phyloP scores from a whole-genome alignment of 2,329 filamentous ascomycete genomes.

The Colletotrichum lindemuthianum region DNA sequence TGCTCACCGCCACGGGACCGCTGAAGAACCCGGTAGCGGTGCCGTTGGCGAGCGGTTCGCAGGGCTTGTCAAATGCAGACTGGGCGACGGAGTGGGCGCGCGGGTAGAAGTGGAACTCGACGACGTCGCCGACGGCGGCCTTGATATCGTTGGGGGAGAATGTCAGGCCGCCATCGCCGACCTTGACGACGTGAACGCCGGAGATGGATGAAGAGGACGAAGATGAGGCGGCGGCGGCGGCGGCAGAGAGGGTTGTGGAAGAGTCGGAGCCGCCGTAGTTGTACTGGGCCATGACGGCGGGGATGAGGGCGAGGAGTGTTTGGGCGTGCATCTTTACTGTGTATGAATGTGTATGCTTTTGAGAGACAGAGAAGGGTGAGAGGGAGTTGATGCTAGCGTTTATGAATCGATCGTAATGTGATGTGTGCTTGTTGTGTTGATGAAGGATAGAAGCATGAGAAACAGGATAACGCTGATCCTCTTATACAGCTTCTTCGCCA shows the following conservation, averaged over 20 bases:
- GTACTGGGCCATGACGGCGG: conserved; percentile 30
- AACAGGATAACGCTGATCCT: neutral
- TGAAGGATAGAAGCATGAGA: neutral
- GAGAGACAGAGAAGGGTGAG: neutral
- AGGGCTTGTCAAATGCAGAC: conserved; percentile 69
- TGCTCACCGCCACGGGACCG: conserved; percentile 50
- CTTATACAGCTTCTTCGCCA: conserved; percentile 13
- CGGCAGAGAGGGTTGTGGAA: conserved; percentile 12
- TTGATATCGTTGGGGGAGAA: conserved; percentile 63
- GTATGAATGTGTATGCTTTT: neutral
- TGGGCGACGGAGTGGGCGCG: conserved; percentile 71
- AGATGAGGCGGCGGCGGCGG: conserved; percentile 9
- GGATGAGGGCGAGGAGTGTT: conserved; percentile 25
- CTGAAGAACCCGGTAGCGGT: conserved; percentile 58
- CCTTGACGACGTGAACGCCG: conserved; percentile 39
- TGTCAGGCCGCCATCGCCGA: conserved; percentile 47
- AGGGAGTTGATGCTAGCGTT: neutral
- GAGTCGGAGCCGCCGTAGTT: conserved; percentile 7
- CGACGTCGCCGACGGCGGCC: conserved; percentile 59
- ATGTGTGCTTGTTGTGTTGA: neutral
- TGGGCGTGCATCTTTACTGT: conserved; percentile 29
- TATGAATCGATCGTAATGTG: neutral
- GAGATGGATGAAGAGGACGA: neutral
- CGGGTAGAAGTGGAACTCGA: conserved; percentile 57
- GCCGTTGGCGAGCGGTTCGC: conserved; percentile 59